Evolutionary conservation across 2,329 filamentous ascomycete species (phyloP).

Genomic region (Penicillium sp.): DNA sequence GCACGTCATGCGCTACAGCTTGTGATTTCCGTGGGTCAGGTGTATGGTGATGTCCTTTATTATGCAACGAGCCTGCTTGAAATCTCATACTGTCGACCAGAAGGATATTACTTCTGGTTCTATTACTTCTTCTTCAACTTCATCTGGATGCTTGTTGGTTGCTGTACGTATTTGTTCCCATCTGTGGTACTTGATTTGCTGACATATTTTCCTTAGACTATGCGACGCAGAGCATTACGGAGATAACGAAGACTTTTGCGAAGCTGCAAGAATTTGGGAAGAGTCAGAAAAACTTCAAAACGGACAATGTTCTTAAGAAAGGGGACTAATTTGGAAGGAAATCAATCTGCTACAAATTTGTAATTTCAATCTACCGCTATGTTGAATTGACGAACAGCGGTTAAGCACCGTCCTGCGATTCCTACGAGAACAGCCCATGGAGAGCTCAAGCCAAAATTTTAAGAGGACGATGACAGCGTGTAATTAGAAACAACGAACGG

Average conservation of each 20-base stretch:
- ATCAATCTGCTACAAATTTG: neutral
- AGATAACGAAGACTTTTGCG: neutral
- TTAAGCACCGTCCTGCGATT: neutral
- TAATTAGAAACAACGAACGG: neutral
- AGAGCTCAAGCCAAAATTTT: too few relatives aligned
- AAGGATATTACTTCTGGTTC: constrained; percentile 55
- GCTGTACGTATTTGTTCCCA: constrained; percentile 21
- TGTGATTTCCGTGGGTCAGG: constrained; percentile 53
- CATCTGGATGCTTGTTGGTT: constrained; percentile 56
- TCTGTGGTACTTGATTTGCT: neutral
- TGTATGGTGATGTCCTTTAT: constrained; percentile 57
- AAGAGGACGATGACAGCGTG: neutral
- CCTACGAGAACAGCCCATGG: neutral
- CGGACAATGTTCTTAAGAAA: neutral
- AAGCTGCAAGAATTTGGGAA: neutral
- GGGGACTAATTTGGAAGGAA: neutral
- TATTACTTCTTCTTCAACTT: constrained; percentile 57
- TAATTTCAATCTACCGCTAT: neutral
- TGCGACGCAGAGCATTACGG: neutral
- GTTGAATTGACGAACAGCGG: neutral
- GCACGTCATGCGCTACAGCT: constrained; percentile 51
- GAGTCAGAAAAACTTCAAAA: neutral
- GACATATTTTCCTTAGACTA: neutral
- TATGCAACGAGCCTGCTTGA: constrained; percentile 55
- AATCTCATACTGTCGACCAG: constrained; percentile 51